Conservation (phyloP, 2,329 filamentous ascomycete genomes). For the Xylariaceae sp. region DNA sequence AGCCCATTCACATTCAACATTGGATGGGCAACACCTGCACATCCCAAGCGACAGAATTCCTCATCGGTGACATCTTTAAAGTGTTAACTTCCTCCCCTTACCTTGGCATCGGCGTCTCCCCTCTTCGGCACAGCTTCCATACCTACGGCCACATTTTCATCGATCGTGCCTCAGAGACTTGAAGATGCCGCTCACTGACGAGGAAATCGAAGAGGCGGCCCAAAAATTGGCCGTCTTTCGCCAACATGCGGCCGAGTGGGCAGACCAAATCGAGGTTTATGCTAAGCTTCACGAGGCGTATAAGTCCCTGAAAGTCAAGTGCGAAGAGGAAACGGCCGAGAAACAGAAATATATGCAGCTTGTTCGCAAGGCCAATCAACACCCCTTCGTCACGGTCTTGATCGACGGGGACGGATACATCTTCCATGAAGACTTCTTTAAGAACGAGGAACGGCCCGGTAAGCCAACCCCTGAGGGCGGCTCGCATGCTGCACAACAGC, state of each 20-base stretch:
- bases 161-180: no score
- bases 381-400: constrained; percentile 55
- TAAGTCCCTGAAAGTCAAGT: constrained; percentile 49
- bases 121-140: no score
- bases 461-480: constrained; percentile 55
- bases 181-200: constrained; percentile 26
- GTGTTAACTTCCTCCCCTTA: no score
- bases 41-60: no score
- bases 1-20: no score
- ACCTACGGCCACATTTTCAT: no score
- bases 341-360: constrained; percentile 51
- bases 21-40: no score
- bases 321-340: constrained; percentile 49
- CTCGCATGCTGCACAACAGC: constrained; percentile 46
- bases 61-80: no score
- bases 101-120: no score
- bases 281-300: constrained; percentile 46
- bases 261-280: constrained; percentile 31
- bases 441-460: no score
- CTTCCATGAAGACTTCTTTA: constrained; percentile 47
- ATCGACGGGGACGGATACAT: constrained; percentile 58
- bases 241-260: constrained; percentile 21
- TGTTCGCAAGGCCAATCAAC: constrained; percentile 43
- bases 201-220: constrained; percentile 25
- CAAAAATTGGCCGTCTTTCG: constrained; percentile 31